Conservation (phyloP, 2,329 filamentous ascomycete genomes). For the Xylaria sp. region DNA sequence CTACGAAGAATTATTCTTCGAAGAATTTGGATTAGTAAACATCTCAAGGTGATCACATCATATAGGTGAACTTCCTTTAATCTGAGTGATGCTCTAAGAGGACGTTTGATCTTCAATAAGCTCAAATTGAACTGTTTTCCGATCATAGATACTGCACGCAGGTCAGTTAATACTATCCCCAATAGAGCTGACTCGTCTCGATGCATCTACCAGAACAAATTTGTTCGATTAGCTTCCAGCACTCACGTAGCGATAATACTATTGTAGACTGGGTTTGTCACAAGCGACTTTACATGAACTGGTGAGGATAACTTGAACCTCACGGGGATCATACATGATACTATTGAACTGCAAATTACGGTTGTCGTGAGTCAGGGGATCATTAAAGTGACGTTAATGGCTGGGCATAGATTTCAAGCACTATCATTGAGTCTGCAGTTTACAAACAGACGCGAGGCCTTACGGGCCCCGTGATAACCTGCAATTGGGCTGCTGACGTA, state of each 20-base stretch:
- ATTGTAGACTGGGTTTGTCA: too few relatives aligned
- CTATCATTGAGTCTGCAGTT: background rate
- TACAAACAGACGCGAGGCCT: background rate
- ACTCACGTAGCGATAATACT: too few relatives aligned
- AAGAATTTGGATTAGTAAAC: background rate
- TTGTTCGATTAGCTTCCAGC: too few relatives aligned
- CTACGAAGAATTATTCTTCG: background rate
- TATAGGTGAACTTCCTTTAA: background rate
- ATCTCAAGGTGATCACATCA: background rate
- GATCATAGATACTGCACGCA: too few relatives aligned
- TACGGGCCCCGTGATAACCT: background rate
- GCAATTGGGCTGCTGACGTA: constrained; percentile 22
- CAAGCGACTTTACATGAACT: background rate
- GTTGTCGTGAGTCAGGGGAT: background rate
- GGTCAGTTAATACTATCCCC: too few relatives aligned
- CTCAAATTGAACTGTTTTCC: background rate
- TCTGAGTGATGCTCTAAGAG: background rate
- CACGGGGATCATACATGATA: too few relatives aligned
- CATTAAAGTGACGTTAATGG: background rate
- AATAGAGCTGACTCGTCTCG: too few relatives aligned
- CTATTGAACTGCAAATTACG: background rate
- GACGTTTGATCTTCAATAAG: background rate
- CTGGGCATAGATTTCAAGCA: background rate
- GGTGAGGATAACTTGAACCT: background rate
- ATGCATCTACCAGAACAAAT: too few relatives aligned